Conservation (phyloP, 83 land plant genomes). For the Picea abies region DNA sequence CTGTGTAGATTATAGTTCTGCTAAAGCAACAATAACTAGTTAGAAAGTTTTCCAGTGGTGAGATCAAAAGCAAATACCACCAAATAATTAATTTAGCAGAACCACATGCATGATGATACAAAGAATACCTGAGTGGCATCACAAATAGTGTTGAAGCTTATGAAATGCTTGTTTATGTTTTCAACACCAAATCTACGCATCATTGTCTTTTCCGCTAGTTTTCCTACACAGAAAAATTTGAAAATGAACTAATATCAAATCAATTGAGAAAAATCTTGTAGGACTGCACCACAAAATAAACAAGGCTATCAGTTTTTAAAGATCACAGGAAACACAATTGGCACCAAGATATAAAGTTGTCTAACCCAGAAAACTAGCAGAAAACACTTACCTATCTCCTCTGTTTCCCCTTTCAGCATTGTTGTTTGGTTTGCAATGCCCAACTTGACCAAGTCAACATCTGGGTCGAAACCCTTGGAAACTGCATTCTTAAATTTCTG, state of each 20-base stretch:
- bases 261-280: background rate
- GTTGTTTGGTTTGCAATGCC: slow-evolving; percentile 99
- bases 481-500: slow-evolving; percentile 93
- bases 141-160: slow-evolving; percentile 97
- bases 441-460: slow-evolving; percentile 69
- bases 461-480: slow-evolving; percentile 89
- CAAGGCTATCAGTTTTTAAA: background rate
- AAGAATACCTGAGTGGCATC: slow-evolving; percentile 95
- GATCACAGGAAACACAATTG: background rate
- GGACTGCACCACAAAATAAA: background rate
- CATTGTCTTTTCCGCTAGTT: slow-evolving; percentile 83
- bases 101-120: background rate
- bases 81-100: background rate
- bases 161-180: slow-evolving; percentile 79
- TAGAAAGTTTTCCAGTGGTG: background rate
- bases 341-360: background rate
- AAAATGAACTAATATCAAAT: background rate
- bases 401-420: slow-evolving; percentile 98
- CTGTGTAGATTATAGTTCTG: background rate
- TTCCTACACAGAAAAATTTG: slow-evolving; percentile 53
- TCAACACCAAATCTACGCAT: slow-evolving; percentile 93
- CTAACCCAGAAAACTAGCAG: background rate
- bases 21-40: background rate
- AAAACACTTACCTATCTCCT: slow-evolving; percentile 80
- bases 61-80: background rate